Conservation (phyloP, 2,329 filamentous ascomycete species). For the Nigrospora osmanthi region DNA sequence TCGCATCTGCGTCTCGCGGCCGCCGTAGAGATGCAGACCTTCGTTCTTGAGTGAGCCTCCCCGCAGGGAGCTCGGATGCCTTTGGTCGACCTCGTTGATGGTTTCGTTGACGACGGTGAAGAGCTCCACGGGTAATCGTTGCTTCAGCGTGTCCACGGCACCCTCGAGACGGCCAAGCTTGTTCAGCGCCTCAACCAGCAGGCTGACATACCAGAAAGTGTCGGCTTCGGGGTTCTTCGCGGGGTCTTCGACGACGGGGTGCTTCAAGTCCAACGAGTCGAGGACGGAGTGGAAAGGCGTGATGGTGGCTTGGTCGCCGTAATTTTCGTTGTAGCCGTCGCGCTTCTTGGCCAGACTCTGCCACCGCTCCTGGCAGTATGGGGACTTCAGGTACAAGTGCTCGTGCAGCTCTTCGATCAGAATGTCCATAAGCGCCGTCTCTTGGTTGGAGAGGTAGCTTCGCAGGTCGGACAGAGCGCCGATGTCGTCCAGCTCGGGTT, state of each 20-base stretch:
- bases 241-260: conserved; percentile 70
- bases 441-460: conserved; percentile 86
- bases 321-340: conserved; percentile 41
- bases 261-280: conserved; percentile 53
- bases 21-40: conserved; percentile 55
- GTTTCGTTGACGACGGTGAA: conserved; percentile 93
- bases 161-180: conserved; percentile 80
- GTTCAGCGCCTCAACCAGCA: conserved; percentile 79
- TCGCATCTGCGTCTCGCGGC: conserved; percentile 66
- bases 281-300: conserved; percentile 52
- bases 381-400: conserved; percentile 94
- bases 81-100: conserved; percentile 85
- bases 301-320: conserved; percentile 35
- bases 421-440: conserved; percentile 86
- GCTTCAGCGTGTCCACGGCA: conserved; percentile 84
- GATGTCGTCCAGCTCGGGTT: conserved; percentile 84
- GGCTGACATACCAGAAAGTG: conserved; percentile 85
- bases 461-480: conserved; percentile 80
- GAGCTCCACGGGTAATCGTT: conserved; percentile 85
- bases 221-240: conserved; percentile 91
- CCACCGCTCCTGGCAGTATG: conserved; percentile 95
- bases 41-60: conserved; percentile 45
- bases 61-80: conserved; percentile 75
- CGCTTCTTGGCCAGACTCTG: conserved; percentile 69
- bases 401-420: conserved; percentile 95